phyloP scores from a whole-genome alignment of 2,329 filamentous ascomycete species.

The Penicillium sp. region DNA sequence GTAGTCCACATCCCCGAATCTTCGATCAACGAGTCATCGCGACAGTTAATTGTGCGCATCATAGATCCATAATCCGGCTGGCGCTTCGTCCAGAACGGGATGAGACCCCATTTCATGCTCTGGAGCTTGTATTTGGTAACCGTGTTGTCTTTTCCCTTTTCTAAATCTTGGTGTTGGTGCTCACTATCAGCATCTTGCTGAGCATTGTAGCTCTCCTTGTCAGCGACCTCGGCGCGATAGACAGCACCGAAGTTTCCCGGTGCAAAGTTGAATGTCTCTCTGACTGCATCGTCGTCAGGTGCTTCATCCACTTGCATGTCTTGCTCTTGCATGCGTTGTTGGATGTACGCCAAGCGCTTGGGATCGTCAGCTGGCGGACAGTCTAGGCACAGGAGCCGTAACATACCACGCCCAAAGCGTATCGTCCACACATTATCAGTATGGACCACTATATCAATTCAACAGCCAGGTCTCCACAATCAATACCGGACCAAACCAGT shows the following conservation, averaged over 20 bases:
- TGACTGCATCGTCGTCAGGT: slow-evolving; percentile 67
- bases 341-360: slow-evolving; percentile 75
- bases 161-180: slow-evolving; percentile 18
- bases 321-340: slow-evolving; percentile 69
- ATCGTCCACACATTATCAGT: slow-evolving; percentile 66
- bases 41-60: slow-evolving; percentile 92
- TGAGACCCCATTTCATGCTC: slow-evolving; percentile 91
- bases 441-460: not conserved
- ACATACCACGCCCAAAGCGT: slow-evolving; percentile 62
- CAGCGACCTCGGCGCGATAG: slow-evolving; percentile 72
- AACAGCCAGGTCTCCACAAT: not conserved
- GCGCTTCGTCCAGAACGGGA: slow-evolving; percentile 90
- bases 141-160: slow-evolving; percentile 17
- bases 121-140: slow-evolving; percentile 75
- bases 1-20: slow-evolving; percentile 83
- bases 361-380: slow-evolving; percentile 11
- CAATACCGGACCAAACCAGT: not conserved
- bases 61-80: slow-evolving; percentile 73
- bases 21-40: slow-evolving; percentile 77
- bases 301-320: slow-evolving; percentile 71
- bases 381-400: not conserved
- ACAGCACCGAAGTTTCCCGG: slow-evolving; percentile 83
- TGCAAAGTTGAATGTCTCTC: slow-evolving; percentile 88
- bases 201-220: slow-evolving; percentile 48
- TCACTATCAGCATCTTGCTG: slow-evolving; percentile 19